phyloP scores from a whole-genome alignment of 768 basidiomycete species.

The Leccinum subgranulosum region DNA sequence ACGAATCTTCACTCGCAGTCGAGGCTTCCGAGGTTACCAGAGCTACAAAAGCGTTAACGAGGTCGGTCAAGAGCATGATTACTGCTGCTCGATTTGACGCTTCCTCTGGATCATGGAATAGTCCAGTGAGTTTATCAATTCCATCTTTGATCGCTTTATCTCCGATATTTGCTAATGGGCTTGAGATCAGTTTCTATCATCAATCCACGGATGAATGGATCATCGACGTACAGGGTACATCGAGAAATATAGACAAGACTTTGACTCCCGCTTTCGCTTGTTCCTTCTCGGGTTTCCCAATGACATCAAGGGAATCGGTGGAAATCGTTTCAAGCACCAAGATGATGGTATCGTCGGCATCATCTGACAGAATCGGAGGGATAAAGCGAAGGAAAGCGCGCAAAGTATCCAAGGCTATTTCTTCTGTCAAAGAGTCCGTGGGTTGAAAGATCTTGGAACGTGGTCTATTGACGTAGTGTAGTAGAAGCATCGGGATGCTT shows the following conservation, averaged over 20 bases:
- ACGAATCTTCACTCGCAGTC: conserved; percentile 5
- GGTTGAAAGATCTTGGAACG: conserved; percentile 84
- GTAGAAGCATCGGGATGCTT: background rate
- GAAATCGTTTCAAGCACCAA: conserved; percentile 73
- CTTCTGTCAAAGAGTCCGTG: conserved; percentile 71
- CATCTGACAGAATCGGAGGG: conserved; percentile 44
- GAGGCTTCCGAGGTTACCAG: background rate
- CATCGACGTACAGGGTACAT: conserved; percentile 66
- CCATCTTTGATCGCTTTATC: conserved; percentile 64
- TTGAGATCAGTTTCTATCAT: conserved; percentile 3
- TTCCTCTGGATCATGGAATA: conserved; percentile 75
- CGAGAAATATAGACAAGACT: conserved; percentile 71
- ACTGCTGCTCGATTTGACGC: conserved; percentile 61
- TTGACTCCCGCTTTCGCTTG: conserved; percentile 88
- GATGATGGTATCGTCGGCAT: conserved; percentile 36
- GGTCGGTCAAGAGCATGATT: conserved; percentile 62
- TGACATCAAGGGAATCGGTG: conserved; percentile 72
- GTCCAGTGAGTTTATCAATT: conserved; percentile 69
- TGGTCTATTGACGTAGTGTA: background rate
- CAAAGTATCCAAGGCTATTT: conserved; percentile 66
- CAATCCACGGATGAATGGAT: background rate
- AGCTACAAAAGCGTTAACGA: conserved; percentile 46
- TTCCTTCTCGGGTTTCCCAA: conserved; percentile 91
- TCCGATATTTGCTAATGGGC: conserved; percentile 58
- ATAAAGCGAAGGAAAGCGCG: conserved; percentile 75